Evolutionary conservation across 176 grass and related monocot genomes (phyloP).

Genomic region (Thalia dealbata): DNA sequence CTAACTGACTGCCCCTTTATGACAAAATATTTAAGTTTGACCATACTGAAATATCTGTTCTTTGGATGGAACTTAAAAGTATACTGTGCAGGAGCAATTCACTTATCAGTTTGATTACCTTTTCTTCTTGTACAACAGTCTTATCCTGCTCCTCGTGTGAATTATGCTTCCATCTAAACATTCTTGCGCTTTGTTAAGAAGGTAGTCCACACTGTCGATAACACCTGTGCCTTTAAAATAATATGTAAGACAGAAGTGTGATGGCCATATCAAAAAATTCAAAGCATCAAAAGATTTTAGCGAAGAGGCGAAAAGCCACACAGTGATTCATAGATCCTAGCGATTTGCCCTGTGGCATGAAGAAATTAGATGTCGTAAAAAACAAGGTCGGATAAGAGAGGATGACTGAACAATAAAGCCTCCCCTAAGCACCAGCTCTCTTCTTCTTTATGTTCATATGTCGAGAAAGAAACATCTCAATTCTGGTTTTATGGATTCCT

Average conservation of each 20-base stretch:
- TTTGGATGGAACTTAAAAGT: neutral
- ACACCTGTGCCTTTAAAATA: neutral
- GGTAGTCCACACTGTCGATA: neutral
- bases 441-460: neutral
- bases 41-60: too few relatives aligned
- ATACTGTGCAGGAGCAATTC: too few relatives aligned
- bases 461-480: neutral
- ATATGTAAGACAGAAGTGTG: neutral
- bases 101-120: neutral
- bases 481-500: neutral
- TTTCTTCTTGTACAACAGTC: neutral
- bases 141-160: conserved; percentile 1
- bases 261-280: neutral
- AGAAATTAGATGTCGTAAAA: neutral
- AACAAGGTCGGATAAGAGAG: neutral
- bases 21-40: too few relatives aligned
- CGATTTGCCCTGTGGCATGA: neutral
- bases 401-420: neutral
- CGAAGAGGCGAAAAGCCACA: neutral
- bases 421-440: neutral
- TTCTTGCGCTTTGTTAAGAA: neutral
- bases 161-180: conserved; percentile 6
- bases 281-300: neutral
- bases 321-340: neutral
- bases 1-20: too few relatives aligned